phyloP scores from a whole-genome alignment of 163 green algal genomes.

The Scenedesmus sp. region DNA sequence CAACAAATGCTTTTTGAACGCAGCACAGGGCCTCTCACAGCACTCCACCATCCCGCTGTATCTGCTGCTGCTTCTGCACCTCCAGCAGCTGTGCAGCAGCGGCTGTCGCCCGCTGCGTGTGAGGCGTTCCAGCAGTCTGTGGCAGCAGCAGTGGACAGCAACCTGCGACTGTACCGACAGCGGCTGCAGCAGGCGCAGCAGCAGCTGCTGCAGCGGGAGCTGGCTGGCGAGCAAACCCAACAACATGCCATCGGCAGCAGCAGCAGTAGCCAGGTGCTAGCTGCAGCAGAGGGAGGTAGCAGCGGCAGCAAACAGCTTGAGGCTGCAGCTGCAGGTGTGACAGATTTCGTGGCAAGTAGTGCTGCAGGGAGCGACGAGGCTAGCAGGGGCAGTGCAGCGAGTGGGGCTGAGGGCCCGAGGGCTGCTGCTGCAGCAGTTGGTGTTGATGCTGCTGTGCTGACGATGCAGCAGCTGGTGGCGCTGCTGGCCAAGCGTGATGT shows the following conservation, averaged over 20 bases:
- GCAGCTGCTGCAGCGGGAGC: constrained; percentile 33
- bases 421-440: background rate
- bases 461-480: constrained; percentile 46
- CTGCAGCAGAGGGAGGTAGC: background rate
- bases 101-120: constrained; percentile 14
- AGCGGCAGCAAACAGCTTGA: background rate
- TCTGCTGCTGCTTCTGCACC: background rate
- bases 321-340: background rate
- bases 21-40: too few relatives aligned
- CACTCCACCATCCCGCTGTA: background rate
- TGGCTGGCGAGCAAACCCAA: background rate
- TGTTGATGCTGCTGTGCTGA: constrained; percentile 40
- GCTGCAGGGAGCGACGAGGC: too few relatives aligned
- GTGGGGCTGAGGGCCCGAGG: background rate
- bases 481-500: constrained; percentile 35
- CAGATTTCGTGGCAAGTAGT: background rate
- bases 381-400: background rate
- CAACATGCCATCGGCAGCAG: background rate
- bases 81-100: background rate
- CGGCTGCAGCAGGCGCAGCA: background rate
- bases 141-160: constrained; percentile 5
- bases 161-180: constrained; percentile 18
- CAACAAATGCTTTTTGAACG: background rate
- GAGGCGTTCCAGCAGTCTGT: constrained; percentile 22
- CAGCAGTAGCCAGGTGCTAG: background rate